Evolutionary conservation across 2,329 filamentous ascomycete genomes (phyloP), one percentile per base, ranked within the genome.

Genomic region (Claviceps sorghi): DNA sequence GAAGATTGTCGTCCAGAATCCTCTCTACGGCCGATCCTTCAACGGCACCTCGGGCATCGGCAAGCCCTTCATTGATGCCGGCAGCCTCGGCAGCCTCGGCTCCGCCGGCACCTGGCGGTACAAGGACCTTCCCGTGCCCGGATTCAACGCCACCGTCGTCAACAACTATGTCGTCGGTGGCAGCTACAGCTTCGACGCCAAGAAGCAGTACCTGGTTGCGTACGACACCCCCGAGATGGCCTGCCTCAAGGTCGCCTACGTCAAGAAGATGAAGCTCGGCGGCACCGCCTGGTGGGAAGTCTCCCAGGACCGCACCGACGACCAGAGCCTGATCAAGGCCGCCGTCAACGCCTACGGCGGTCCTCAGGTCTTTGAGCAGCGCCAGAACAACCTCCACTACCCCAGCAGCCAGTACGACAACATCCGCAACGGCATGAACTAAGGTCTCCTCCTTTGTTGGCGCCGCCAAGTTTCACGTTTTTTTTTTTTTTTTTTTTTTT

Each of bases 261-360:
- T 91, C 57, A 69, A 71, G 58, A 60, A 69, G 21, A 71, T 73
- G 50, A 71, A 76, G 0, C 74, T 94, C 1, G 87, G 84, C 1
- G 88, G 88, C 13, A 82, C 79, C 0, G 85, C 93, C 73, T 94
- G 84, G 77, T 95, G 88, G 88, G 87, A 94, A 67, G 82, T 79
- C 10, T 84, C 79, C 56, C 82, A 80, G 11, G 88, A 94, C 61
- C 69, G 65, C 57, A 59, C 55, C 0, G 75, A 71, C 38, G 60
- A 58, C 1, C 54, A 58, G 21, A 88, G 84, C 59, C 67, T 93
- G 56, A 78, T 86, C 21, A 63, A 67, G 19, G 74, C 73, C 21
- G 17, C 22, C 29, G 1, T 30, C 32, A 32, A 41, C 1, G 32
- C 21, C 17, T 51, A 51, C 15, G 50, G 50, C 22, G 50, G 50